phyloP scores from a whole-genome alignment of 805 yeast genomes.

The Zygoascus bituminiphila region DNA sequence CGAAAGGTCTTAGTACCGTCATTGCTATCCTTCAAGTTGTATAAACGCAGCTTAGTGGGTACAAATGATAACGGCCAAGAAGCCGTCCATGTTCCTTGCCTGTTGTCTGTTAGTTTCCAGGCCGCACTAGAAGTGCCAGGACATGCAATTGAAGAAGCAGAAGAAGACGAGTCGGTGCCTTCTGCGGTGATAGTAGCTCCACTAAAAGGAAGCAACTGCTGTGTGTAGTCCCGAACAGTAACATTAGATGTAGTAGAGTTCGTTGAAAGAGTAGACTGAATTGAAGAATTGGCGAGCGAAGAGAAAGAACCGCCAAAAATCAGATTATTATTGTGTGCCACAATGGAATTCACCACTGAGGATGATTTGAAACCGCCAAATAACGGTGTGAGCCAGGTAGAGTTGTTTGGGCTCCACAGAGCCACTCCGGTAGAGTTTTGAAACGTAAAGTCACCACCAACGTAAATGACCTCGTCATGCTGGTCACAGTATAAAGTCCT shows the following conservation, averaged over 20 bases:
- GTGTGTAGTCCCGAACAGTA: neutral
- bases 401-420: conserved; percentile 45
- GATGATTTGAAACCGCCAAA: conserved; percentile 69
- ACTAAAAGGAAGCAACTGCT: conserved; percentile 31
- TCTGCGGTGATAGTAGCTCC: conserved; percentile 20
- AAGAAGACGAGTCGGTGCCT: conserved; percentile 13
- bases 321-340: conserved; percentile 38
- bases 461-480: conserved; percentile 45
- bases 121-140: conserved; percentile 35
- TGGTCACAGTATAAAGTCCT: conserved; percentile 41
- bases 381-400: conserved; percentile 41
- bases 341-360: conserved; percentile 55
- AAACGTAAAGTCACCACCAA: conserved; percentile 71
- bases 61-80: conserved; percentile 44
- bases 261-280: conserved; percentile 7
- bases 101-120: conserved; percentile 46
- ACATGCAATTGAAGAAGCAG: conserved; percentile 41
- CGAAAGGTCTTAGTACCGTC: conserved; percentile 54
- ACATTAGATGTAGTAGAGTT: conserved; percentile 4
- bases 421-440: conserved; percentile 47
- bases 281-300: conserved; percentile 45
- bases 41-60: conserved; percentile 69
- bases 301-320: conserved; percentile 75
- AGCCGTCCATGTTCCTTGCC: conserved; percentile 61
- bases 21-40: conserved; percentile 45